Percentiles rank a stretch among this genome's conserved stretches.
phyloP scores from a whole-genome alignment of 2,329 filamentous ascomycete species.

The Phaeosphaeria sp. region DNA sequence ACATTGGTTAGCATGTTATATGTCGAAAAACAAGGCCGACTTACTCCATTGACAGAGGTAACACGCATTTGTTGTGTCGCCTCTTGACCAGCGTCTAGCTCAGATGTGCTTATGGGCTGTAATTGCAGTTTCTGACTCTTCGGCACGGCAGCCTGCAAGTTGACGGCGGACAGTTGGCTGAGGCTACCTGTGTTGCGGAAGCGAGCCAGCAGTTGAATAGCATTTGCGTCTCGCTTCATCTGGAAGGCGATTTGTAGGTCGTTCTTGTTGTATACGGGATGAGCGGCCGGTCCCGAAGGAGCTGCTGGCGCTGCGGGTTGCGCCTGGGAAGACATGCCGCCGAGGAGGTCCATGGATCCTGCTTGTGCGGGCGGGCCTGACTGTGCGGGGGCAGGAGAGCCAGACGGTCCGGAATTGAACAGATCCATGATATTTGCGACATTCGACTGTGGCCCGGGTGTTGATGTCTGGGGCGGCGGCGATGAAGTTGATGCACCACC shows the following conservation, averaged over 20 bases:
- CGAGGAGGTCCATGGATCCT: conserved; percentile 51
- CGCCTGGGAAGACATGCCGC: conserved; percentile 54
- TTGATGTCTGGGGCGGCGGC: conserved; percentile 51
- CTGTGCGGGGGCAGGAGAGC: conserved; percentile 45
- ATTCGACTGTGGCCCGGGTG: conserved; percentile 48
- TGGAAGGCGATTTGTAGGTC: conserved; percentile 81
- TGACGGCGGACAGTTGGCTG: conserved; percentile 73
- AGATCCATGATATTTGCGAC: conserved; percentile 84
- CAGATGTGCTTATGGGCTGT: conserved; percentile 83
- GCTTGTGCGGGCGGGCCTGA: conserved; percentile 48
- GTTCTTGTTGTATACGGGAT: conserved; percentile 86
- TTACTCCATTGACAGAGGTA: conserved; percentile 84
- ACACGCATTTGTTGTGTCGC: conserved; percentile 93
- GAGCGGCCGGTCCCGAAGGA: conserved; percentile 55
- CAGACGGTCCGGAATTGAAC: conserved; percentile 64
- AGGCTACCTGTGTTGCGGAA: conserved; percentile 81
- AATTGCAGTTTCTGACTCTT: conserved; percentile 95
- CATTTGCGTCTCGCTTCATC: conserved; percentile 80
- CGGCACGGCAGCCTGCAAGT: conserved; percentile 91
- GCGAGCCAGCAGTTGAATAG: conserved; percentile 80
- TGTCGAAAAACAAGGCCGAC: conserved; percentile 50
- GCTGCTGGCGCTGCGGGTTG: conserved; percentile 50
- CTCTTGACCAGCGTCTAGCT: conserved; percentile 78
- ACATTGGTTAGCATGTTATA: conserved; percentile 26
- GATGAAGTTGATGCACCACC: conserved; percentile 58